phyloP scores from a whole-genome alignment of 2,329 filamentous ascomycete genomes.

The Ilyonectria sp. region DNA sequence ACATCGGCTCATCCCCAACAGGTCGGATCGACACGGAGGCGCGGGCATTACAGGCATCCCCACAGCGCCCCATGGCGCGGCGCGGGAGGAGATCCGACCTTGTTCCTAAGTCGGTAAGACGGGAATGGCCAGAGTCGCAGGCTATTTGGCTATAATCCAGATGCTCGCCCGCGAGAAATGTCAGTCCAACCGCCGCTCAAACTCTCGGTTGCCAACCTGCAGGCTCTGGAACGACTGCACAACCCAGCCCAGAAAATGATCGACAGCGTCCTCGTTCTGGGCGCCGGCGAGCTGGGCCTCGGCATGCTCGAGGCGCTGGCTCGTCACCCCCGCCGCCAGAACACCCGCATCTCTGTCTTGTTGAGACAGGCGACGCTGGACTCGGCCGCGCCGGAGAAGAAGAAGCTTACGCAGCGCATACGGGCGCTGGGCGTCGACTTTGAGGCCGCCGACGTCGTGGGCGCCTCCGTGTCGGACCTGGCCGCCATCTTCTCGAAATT shows the following conservation, averaged over 20 bases:
- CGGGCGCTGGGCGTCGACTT: constrained; percentile 57
- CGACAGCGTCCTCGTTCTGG: constrained; percentile 69
- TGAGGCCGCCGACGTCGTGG: constrained; percentile 62
- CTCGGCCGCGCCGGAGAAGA: constrained; percentile 56
- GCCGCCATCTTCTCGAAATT: constrained; percentile 60
- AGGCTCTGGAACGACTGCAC: constrained; percentile 46
- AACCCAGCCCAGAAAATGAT: constrained; percentile 42
- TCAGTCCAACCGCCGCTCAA: constrained; percentile 39
- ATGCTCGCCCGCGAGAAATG: constrained; percentile 33
- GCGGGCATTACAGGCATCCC: not conserved
- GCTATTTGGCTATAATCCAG: constrained; percentile 37
- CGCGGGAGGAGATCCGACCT: constrained; percentile 3
- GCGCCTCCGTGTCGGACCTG: constrained; percentile 55
- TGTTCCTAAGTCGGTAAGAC: constrained; percentile 25
- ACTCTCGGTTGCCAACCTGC: constrained; percentile 46
- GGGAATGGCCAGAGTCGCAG: constrained; percentile 20
- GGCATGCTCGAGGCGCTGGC: constrained; percentile 68
- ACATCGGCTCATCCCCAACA: constrained; percentile 40
- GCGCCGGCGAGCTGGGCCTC: constrained; percentile 76
- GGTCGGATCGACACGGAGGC: constrained; percentile 24
- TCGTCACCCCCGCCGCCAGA: constrained; percentile 58
- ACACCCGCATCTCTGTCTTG: constrained; percentile 63
- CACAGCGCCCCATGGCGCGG: constrained; percentile 7
- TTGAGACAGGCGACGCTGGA: constrained; percentile 65
- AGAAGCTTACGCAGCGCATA: constrained; percentile 52